Evolutionary conservation across 768 basidiomycete species (phyloP).

Genomic region (Tubosaeta brunneosetosa): DNA sequence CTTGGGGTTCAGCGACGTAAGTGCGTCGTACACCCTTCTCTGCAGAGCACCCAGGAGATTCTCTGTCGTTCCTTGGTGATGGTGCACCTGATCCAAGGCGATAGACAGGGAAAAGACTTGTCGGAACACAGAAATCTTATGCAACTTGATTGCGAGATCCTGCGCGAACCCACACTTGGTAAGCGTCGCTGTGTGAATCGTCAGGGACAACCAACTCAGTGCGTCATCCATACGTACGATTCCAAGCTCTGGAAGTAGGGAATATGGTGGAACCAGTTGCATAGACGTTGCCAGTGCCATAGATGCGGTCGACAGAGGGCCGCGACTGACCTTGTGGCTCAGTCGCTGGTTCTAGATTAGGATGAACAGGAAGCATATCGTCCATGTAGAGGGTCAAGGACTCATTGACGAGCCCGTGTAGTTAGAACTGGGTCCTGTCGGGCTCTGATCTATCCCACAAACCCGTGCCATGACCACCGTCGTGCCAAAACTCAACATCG

Average conservation of each 20-base stretch:
- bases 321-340: not conserved
- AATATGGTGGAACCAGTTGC: constrained; percentile 17
- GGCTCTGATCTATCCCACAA: constrained; percentile 1
- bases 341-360: not conserved
- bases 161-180: constrained; percentile 12
- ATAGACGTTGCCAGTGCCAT: constrained; percentile 17
- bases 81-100: not conserved
- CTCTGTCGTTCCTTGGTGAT: not conserved
- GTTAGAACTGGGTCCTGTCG: not conserved
- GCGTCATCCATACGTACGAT: constrained; percentile 4
- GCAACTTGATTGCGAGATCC: constrained; percentile 13
- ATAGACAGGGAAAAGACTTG: constrained; percentile 9
- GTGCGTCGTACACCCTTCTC: not conserved
- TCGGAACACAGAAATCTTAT: not conserved
- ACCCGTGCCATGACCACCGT: not conserved
- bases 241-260: constrained; percentile 16
- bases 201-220: not conserved
- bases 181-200: constrained; percentile 3
- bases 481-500: constrained; percentile 7
- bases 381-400: constrained; percentile 9
- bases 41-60: not conserved
- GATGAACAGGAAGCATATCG: constrained; percentile 2
- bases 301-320: constrained; percentile 9
- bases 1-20: not conserved
- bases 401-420: constrained; percentile 3